phyloP scores from a whole-genome alignment of 148 eudicot species.

The Rhododendron molle region DNA sequence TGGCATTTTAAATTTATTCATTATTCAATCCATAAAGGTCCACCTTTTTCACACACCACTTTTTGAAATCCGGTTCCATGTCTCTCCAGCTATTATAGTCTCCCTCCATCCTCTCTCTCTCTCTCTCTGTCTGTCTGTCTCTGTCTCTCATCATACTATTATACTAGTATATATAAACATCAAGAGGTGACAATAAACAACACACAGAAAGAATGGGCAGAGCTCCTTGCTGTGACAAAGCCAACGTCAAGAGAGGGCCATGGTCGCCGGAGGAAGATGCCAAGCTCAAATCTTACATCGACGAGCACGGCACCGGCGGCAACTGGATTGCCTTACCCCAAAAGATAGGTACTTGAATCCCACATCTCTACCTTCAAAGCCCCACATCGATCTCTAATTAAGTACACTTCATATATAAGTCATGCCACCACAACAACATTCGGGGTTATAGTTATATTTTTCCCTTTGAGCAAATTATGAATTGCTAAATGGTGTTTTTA shows the following conservation, averaged over 20 bases:
- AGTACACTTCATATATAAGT: background rate
- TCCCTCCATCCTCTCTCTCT: conserved; percentile 23
- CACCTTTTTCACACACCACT: conserved; percentile 28
- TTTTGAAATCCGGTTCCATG: conserved; percentile 47
- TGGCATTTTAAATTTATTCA: conserved; percentile 39
- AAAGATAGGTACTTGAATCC: conserved; percentile 26
- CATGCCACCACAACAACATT: background rate
- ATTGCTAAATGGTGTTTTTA: conserved; percentile 8
- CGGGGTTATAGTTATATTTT: too few species aligned
- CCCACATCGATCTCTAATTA: background rate
- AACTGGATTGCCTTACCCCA: conserved; percentile 40
- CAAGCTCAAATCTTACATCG: conserved; percentile 31
- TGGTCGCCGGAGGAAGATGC: conserved; percentile 44
- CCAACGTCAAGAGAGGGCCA: conserved; percentile 39
- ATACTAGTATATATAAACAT: conserved; percentile 8
- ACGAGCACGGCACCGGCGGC: conserved; percentile 32
- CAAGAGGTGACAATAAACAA: conserved; percentile 5
- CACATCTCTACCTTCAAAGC: background rate
- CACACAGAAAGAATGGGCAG: conserved; percentile 27
- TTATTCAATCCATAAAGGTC: conserved; percentile 35
- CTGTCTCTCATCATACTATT: background rate
- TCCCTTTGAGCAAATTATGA: background rate
- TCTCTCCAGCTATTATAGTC: conserved; percentile 66
- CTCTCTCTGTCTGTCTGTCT: conserved; percentile 13
- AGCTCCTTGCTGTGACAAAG: conserved; percentile 45